These are phyloP conservation scores for Prosopis cineraria DNA, from an alignment of 306 rosid species.

Conservation along the genomic window DNA sequence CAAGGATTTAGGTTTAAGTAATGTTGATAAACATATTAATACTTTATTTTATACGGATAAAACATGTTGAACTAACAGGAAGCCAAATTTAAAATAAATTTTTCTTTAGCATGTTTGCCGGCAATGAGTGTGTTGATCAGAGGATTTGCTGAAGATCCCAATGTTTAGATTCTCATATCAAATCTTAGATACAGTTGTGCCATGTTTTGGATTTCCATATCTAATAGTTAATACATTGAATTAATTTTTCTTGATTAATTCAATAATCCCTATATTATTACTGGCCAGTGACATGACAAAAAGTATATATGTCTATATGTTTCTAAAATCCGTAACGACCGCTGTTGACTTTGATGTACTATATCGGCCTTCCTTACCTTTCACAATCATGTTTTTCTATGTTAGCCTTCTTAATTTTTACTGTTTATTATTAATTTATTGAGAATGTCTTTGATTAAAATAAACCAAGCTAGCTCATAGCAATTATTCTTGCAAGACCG, in stretches of 20 bases:
- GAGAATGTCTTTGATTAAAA: neutral
- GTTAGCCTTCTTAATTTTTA: neutral
- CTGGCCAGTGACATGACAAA: conserved; percentile 1
- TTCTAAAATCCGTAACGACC: neutral
- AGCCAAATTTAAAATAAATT: conserved; percentile 39
- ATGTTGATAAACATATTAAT: conserved; percentile 24
- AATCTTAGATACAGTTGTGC: conserved; percentile 37
- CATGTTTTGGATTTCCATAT: conserved; percentile 47
- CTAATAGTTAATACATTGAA: conserved; percentile 16
- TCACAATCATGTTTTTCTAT: neutral
- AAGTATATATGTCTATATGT: neutral
- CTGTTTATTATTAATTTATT: neutral
- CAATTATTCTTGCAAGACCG: neutral
- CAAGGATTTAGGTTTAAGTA: conserved; percentile 22
- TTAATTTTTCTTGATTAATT: neutral
- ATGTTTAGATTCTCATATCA: conserved; percentile 43
- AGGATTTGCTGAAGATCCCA: conserved; percentile 42
- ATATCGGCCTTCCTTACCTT: neutral
- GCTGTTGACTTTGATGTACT: neutral
- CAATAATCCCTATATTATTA: neutral
- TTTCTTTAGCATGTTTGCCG: conserved; percentile 37
- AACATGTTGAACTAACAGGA: conserved; percentile 43
- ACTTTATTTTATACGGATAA: neutral
- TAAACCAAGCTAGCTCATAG: neutral
- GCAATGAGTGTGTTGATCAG: conserved; percentile 41